Base-by-base conservation (phyloP, 768 basidiomycete genomes). In the Pholiota microspora region DNA sequence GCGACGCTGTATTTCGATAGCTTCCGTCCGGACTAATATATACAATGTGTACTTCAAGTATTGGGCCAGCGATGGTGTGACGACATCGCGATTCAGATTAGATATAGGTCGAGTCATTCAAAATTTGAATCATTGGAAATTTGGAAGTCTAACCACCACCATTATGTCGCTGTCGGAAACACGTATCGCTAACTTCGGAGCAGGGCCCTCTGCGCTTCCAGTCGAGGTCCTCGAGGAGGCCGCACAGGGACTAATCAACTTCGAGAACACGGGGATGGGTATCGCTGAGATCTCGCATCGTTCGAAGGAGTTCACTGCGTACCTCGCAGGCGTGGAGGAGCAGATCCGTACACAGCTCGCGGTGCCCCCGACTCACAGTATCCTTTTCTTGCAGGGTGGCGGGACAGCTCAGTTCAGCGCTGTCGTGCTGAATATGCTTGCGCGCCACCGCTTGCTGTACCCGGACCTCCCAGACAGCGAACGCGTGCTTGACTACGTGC, bases 241-340 rank as follows among this genome's bases (percentile, higher is more conserved):
- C 2, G 80, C 89, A 12, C 73, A 81, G 57, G 93, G 89, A 13
- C 78, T 98, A n/a, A 75, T 99, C 63, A 89, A 98, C 77, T 98
- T 93, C 71, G 77, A 87, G 53, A 80, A 80, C 45, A 95, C 92
- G 2, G 97, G 97, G 24, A 95, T 98, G 57, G 97, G 97, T 40
- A 85, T 99, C 67, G 90, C 93, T 38, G 97, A 99, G 71, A 83
- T 98, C 67, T 96, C 94, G 1, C 97, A 99, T 70, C 89, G 97
- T 60, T 94, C 94, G 35, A 84, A 90, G 63, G 89, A 94, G 59
- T 98, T 98, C 69, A 78, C 79, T 49, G 76, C 79, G 18, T 88
- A 87, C 70, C 69, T 95, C 59, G 72, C 76, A 53, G 68, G 76
- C 47, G 75, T 88, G 64, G 84, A 88, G 70, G 68, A 73, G 32